Evolutionary conservation across 2,329 filamentous ascomycete species (phyloP), one percentile per base, ranked within the genome.

Genomic region (Pyricularia grisea): DNA sequence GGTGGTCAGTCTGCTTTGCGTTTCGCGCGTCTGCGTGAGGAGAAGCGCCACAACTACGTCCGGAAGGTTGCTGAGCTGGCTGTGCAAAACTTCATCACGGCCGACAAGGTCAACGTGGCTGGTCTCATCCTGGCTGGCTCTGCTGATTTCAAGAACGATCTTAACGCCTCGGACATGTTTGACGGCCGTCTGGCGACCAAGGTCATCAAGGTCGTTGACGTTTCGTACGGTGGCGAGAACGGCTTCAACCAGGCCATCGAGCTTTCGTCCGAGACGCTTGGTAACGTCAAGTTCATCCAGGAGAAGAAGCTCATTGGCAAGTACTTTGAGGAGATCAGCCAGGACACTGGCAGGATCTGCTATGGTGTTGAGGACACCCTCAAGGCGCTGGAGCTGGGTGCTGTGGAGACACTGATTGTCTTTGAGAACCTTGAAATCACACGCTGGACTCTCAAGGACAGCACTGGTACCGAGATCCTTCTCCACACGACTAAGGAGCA

Each of bases 241-340:
- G 95, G 95, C 65, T 99, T 99, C 87, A 99, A 99, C 84, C 96
- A 99, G 83, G 95, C 95, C 71, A 99, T 99, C 73, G 95, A 99
- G 78, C 82, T 99, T 76, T 91, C 95, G 30, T 88, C 93, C 9
- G 96, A 99, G 85, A 99, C 95, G 9, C 87, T 99, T 66, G 92
- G 94, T 81, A 99, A 98, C 78, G 95, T 99, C 87, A 99, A 99
- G 83, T 99, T 99, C 80, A 97, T 99, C 79, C 95, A 99, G 82
- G 95, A 99, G 87, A 99, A 99, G 91, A 99, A 97, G 85, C 89
- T 99, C 72, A 99, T 99, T 77, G 94, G 94, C 79, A 93, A 92
- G 79, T 99, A 99, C 85, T 99, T 99, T 76, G 94, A 99, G 79
- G 94, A 99, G 82, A 98, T 99, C 77, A 97, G 93, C 79, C 93